Evolutionary conservation across 2,329 filamentous ascomycete species (phyloP), one percentile per base, ranked within the genome.

Genomic region (Beauveria rudraprayagi): DNA sequence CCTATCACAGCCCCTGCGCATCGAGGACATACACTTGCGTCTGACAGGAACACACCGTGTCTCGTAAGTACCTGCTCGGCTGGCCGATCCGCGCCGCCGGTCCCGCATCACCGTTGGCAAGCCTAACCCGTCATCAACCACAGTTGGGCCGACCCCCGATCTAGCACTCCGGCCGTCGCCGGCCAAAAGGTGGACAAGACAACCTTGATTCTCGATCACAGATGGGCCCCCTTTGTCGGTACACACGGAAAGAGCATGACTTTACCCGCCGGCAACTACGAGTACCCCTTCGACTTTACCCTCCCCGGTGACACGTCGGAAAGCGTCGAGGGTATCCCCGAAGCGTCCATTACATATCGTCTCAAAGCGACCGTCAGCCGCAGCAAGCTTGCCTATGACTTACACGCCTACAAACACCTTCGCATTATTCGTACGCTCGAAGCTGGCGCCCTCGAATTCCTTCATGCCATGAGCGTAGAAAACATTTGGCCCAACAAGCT

Each of bases 401-500:
- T 96, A 56, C 85, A 90, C 66, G 84, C 90, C 40, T 88, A 88
- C 71, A 93, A 93, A 73, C 87, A 89, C 58, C 75, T 94, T 61
- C 84, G 90, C 60, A 84, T 93, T 61, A 89, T 93, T 62, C 84
- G 90, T 61, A 93, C 90, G 0, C 77, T 92, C 52, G 88, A 91
- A 63, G 83, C 89, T 11, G 87, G 86, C 56, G 88, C 89, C 11
- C 79, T 92, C 62, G 90, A 93, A 70, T 83, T 92, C 64, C 81
- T 89, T 43, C 89, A 97, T 73, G 88, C 91, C 53, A 94, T 97
- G 91, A 91, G 90, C 65, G 92, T 97, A 65, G 92, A 97, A 74
- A 97, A 97, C 70, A 89, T 96, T 65, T 99, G 94, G 94, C 90
- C 92, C 6, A 94, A 96, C 78, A 99, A 99, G 79, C 84, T 97